Base-by-base conservation (phyloP, 2,329 filamentous ascomycete species). In the Penicillium sp. region DNA sequence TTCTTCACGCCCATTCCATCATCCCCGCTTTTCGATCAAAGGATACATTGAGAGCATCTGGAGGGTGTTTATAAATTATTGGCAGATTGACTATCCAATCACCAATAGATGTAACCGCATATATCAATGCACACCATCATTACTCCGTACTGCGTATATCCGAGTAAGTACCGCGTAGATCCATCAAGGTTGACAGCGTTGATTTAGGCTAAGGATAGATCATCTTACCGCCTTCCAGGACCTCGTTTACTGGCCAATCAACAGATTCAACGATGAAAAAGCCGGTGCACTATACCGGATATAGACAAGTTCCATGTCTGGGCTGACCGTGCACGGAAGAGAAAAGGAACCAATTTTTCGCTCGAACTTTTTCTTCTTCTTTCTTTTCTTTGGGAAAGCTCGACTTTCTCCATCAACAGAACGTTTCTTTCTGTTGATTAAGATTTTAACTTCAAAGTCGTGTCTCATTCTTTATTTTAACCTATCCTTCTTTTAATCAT, bases 341-440 rank as follows among this genome's bases (percentile, higher is more conserved):
- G 58, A 67, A 66, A 64, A 64, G 57, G 58, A 56, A 58, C 48
- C 49, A 60, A 61, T 60, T 64, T 61, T 57, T 59, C 61, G 56
- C 55, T 60, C 61, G 47, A 59, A 53, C 56, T 60, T 67, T 69
- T 65, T 67, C 66, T 65, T 65, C 62, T 71, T 72, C 65, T 72
- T 71, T 75, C 72, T 70, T 75, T 72, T 71, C 72, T 74, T 78
- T 77, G 77, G 77, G 76, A 76, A 78, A 78, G 75, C 71, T 69
- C 68, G 72, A 74, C 78, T 80, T 78, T 76, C 77, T 80, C 80
- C 80, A 78, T 79, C 78, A 77, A 74, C 75, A 74, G 68, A 70
- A 72, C 70, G 67, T 71, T 72, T 72, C 61, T 57, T 65, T 69
- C 65, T 71, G 70, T 74, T 72, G 75, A 70, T 74, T 72, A 64